phyloP scores from a whole-genome alignment of 495 filamentous ascomycete genomes.

The Daldinia bambusicola region DNA sequence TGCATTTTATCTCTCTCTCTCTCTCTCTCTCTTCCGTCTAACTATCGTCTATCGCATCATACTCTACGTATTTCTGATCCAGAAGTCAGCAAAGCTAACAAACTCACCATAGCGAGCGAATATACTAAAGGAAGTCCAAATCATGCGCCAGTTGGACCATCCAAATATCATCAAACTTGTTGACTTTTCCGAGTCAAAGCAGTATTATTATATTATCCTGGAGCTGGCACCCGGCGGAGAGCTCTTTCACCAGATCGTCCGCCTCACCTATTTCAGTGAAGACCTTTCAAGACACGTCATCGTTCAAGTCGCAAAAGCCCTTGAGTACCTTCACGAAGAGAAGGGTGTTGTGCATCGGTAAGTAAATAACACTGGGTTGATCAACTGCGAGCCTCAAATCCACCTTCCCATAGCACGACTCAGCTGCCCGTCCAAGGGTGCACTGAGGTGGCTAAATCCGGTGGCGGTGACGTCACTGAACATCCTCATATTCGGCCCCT shows the following conservation, averaged over 20 bases:
- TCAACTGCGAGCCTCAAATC: constrained; percentile 12
- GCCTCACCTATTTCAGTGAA: constrained; percentile 98
- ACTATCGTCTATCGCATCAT: constrained; percentile 16
- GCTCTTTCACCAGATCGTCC: constrained; percentile 97
- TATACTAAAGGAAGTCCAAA: constrained; percentile 97
- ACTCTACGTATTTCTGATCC: constrained; percentile 6
- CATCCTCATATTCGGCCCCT: constrained; percentile 21
- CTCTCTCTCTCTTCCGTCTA: constrained; percentile 3
- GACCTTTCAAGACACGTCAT: constrained; percentile 95
- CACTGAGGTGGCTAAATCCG: constrained; percentile 35
- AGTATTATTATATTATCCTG: constrained; percentile 97
- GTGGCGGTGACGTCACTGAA: constrained; percentile 35
- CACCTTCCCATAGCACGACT: constrained; percentile 6
- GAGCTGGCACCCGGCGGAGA: constrained; percentile 96
- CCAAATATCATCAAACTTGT: constrained; percentile 93
- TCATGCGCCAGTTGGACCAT: constrained; percentile 96
- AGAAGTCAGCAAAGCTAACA: constrained; percentile 18
- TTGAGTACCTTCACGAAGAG: constrained; percentile 94
- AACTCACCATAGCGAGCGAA: constrained; percentile 82
- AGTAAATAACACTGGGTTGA: constrained; percentile 45
- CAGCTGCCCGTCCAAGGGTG: constrained; percentile 7
- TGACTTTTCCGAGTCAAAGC: constrained; percentile 90
- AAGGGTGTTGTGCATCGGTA: constrained; percentile 97
- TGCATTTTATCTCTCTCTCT: constrained; percentile 13
- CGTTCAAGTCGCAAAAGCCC: constrained; percentile 87